Conservation (phyloP, 2,329 filamentous ascomycete genomes). For the Beauveria sp. region DNA sequence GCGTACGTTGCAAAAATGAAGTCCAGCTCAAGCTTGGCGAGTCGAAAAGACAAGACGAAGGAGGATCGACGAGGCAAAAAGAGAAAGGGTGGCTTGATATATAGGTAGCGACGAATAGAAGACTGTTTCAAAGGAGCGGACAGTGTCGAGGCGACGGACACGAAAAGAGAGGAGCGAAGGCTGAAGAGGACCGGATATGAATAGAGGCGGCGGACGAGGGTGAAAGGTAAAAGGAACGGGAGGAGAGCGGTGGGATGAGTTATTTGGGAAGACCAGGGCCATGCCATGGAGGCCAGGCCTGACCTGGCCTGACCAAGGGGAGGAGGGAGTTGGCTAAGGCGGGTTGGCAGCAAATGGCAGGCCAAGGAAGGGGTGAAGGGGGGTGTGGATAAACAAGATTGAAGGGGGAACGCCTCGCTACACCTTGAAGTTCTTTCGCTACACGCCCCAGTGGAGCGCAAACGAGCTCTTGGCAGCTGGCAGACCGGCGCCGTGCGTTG, state of each 20-base stretch:
- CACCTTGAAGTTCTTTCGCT: background rate
- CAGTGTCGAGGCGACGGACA: slow-evolving; percentile 12
- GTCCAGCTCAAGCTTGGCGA: slow-evolving; percentile 4
- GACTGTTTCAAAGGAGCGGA: slow-evolving; percentile 14
- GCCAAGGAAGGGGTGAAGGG: background rate
- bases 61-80: slow-evolving; percentile 1
- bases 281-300: background rate
- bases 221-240: slow-evolving; percentile 1
- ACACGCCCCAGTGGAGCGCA: background rate
- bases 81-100: slow-evolving; percentile 8
- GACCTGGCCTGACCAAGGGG: background rate
- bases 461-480: background rate
- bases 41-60: background rate
- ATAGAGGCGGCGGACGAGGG: slow-evolving; percentile 5
- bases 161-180: slow-evolving; percentile 11
- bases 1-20: slow-evolving; percentile 11
- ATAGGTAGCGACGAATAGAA: slow-evolving; percentile 11
- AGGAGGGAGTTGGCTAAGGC: background rate
- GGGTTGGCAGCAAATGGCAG: background rate
- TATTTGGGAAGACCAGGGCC: background rate
- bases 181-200: slow-evolving; percentile 8
- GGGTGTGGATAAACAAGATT: background rate
- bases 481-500: background rate
- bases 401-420: background rate
- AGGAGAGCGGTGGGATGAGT: slow-evolving; percentile 8